These are phyloP conservation scores for Plantago ovata DNA, from an alignment of 257 asterid genomes.

Conservation along the genomic window DNA sequence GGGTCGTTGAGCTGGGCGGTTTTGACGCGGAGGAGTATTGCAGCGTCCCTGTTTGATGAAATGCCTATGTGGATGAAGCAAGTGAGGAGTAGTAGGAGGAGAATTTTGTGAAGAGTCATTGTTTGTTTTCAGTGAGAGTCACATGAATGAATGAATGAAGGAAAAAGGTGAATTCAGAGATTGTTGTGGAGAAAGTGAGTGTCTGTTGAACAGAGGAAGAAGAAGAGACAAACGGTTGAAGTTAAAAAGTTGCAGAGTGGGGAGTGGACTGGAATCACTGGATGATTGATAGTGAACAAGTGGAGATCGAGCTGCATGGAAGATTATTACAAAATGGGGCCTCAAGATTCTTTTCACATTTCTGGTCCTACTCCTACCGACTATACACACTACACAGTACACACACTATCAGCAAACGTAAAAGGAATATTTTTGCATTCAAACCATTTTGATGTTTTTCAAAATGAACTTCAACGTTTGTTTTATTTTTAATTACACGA, in stretches of 20 bases:
- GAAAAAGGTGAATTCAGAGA: slow-evolving; percentile 11
- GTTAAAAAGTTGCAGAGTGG: neutral
- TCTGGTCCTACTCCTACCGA: too few species aligned
- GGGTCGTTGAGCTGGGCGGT: slow-evolving; percentile 48
- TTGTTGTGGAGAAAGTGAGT: neutral
- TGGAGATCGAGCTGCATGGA: neutral
- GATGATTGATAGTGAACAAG: too few species aligned
- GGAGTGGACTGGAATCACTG: too few species aligned
- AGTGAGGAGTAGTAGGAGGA: too few species aligned
- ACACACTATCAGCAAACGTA: neutral
- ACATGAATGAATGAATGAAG: slow-evolving; percentile 21
- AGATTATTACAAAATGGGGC: neutral
- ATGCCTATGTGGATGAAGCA: neutral
- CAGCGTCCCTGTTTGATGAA: slow-evolving; percentile 52
- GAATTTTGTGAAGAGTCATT: too few species aligned
- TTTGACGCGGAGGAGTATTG: slow-evolving; percentile 54
- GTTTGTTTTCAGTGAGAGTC: slow-evolving; percentile 9
- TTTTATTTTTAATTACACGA: too few species aligned
- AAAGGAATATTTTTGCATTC: too few species aligned
- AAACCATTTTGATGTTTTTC: too few species aligned
- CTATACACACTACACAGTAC: too few species aligned
- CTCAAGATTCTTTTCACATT: neutral
- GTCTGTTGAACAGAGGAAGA: neutral
- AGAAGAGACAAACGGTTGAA: neutral
- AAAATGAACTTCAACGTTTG: too few species aligned